Percentiles rank a stretch among this genome's conserved stretches.
Conservation (phyloP, 2,329 filamentous ascomycete species). For the Arthrinium phaeospermum region DNA sequence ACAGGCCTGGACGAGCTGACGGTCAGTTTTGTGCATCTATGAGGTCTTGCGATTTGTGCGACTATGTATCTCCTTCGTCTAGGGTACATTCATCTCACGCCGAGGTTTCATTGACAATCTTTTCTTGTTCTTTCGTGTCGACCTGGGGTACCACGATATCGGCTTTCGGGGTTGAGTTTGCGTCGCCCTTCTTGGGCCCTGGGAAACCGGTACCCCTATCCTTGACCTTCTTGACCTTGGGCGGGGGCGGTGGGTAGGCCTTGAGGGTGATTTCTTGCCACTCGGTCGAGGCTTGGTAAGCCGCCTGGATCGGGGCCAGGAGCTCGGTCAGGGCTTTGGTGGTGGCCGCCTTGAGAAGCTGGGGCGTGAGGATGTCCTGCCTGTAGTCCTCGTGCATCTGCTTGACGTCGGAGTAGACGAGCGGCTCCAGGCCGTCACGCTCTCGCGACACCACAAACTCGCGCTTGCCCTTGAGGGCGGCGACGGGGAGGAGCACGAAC, state of each 20-base stretch:
- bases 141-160: conserved; percentile 70
- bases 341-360: conserved; percentile 86
- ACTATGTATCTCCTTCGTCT: background rate
- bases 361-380: conserved; percentile 82
- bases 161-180: conserved; percentile 53
- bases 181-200: conserved; percentile 12
- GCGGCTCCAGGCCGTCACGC: conserved; percentile 70
- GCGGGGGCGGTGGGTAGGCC: conserved; percentile 82
- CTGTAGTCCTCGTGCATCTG: conserved; percentile 81
- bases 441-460: conserved; percentile 72
- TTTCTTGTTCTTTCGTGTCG: conserved; percentile 48
- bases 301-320: conserved; percentile 76
- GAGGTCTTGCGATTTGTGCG: background rate
- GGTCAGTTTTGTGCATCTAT: conserved; percentile 7
- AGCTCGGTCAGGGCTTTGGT: conserved; percentile 74
- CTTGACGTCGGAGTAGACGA: conserved; percentile 79
- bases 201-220: conserved; percentile 62
- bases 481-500: conserved; percentile 81
- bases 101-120: conserved; percentile 19
- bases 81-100: conserved; percentile 14
- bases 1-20: background rate
- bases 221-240: conserved; percentile 78
- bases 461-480: conserved; percentile 63
- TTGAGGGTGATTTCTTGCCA: conserved; percentile 80
- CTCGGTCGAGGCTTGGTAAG: conserved; percentile 72